Percentiles rank a stretch among this genome's conserved stretches.
These are phyloP conservation scores for Zymoseptoria brevis DNA, from an alignment of 2,329 filamentous ascomycete species.

Conservation along the genomic window DNA sequence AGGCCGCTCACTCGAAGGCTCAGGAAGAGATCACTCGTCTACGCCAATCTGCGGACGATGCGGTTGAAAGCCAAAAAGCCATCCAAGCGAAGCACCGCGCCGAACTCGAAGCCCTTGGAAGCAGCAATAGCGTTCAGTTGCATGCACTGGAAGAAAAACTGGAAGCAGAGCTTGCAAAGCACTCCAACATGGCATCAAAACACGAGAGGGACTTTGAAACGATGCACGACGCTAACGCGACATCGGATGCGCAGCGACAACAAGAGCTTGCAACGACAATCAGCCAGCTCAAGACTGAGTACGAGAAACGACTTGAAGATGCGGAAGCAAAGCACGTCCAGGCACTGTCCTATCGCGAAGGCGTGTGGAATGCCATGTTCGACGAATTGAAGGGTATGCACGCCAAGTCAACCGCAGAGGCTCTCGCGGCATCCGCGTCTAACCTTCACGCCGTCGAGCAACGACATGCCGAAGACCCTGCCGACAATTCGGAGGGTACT, in stretches of 20 bases:
- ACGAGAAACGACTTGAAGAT: conserved; percentile 2
- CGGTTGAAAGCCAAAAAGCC: conserved; percentile 2
- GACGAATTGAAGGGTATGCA: conserved; percentile 14
- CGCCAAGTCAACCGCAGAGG: conserved; percentile 11
- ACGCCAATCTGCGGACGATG: conserved; percentile 3
- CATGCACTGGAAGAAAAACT: conserved; percentile 6
- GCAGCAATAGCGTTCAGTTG: conserved; percentile 2
- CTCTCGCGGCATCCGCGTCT: conserved; percentile 5
- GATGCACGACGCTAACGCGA: conserved; percentile 5
- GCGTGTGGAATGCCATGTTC: conserved; percentile 16
- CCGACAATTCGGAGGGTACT: conserved; percentile 5
- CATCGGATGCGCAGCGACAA: not conserved
- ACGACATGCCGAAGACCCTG: conserved; percentile 8
- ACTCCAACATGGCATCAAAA: not conserved
- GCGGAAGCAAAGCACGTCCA: conserved; percentile 11
- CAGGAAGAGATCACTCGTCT: conserved; percentile 4
- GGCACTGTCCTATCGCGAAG: conserved; percentile 15
- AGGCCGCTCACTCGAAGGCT: conserved; percentile 1
- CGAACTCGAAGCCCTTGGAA: conserved; percentile 6
- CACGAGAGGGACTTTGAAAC: conserved; percentile 3
- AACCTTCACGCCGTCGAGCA: conserved; percentile 9
- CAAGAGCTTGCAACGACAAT: not conserved
- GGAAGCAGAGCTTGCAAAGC: conserved; percentile 5
- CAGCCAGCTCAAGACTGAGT: not conserved
- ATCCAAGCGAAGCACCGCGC: conserved; percentile 4